Conservation (phyloP, 2,329 filamentous ascomycete genomes). For the Fusarium miscanthi region DNA sequence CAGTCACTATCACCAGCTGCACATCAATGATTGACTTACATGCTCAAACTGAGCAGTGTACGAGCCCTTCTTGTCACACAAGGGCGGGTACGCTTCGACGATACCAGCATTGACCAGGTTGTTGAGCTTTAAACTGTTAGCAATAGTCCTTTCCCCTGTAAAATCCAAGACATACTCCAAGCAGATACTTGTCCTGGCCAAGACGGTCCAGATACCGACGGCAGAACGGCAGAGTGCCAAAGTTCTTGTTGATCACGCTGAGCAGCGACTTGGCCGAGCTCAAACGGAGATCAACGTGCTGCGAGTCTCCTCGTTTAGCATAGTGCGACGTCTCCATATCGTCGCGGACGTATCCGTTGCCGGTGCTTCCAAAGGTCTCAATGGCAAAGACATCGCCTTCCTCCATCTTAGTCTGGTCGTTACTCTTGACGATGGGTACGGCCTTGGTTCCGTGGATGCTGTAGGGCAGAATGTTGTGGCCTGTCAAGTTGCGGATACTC, state of each 20-base stretch:
- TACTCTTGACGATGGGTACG: conserved; percentile 91
- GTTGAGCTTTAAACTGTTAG: conserved; percentile 71
- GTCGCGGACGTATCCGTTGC: conserved; percentile 86
- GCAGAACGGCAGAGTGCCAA: conserved; percentile 91
- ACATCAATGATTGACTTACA: conserved; percentile 65
- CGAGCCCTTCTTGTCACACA: conserved; percentile 92
- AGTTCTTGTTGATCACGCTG: conserved; percentile 95
- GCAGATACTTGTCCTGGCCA: conserved; percentile 93
- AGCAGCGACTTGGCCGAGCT: conserved; percentile 87
- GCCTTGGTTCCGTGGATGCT: conserved; percentile 93
- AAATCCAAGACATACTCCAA: conserved; percentile 71
- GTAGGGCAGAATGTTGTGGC: conserved; percentile 90
- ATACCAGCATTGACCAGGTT: conserved; percentile 85
- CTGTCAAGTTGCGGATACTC: conserved; percentile 86
- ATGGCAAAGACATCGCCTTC: conserved; percentile 96
- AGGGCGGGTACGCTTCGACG: conserved; percentile 88
- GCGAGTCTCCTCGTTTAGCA: conserved; percentile 77
- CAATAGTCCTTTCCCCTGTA: not conserved
- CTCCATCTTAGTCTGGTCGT: conserved; percentile 95
- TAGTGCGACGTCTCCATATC: conserved; percentile 94
- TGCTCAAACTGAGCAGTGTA: conserved; percentile 97
- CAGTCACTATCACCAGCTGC: conserved; percentile 12
- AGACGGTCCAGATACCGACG: conserved; percentile 89
- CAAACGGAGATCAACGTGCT: conserved; percentile 79
- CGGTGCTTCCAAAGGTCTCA: conserved; percentile 94